Evolutionary conservation across 768 basidiomycete species (phyloP).

Genomic region (Leccinum truebloodii): DNA sequence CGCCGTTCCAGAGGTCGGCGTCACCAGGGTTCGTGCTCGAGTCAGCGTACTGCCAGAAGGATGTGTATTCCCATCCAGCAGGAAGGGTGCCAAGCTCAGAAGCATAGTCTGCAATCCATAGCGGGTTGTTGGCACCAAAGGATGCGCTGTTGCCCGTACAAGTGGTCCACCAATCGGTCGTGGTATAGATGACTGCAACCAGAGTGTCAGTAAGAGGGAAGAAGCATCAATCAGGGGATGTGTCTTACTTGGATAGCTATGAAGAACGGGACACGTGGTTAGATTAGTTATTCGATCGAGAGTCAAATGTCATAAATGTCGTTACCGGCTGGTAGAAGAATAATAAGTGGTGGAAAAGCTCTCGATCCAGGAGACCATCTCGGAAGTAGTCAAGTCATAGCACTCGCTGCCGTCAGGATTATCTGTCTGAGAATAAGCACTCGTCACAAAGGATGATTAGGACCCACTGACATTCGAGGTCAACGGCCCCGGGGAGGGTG

Average conservation of each 20-base stretch:
- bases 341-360: slow-evolving; percentile 65
- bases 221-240: slow-evolving; percentile 4
- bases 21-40: slow-evolving; percentile 59
- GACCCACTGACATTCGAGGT: slow-evolving; percentile 54
- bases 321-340: slow-evolving; percentile 46
- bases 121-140: slow-evolving; percentile 52
- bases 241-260: slow-evolving; percentile 42
- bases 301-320: neutral
- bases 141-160: slow-evolving; percentile 61
- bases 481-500: slow-evolving; percentile 64
- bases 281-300: neutral
- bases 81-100: slow-evolving; percentile 54
- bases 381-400: slow-evolving; percentile 51
- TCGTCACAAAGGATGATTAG: neutral
- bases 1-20: slow-evolving; percentile 48
- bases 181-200: slow-evolving; percentile 56
- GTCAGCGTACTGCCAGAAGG: slow-evolving; percentile 65
- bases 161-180: slow-evolving; percentile 65
- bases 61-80: slow-evolving; percentile 55
- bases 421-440: slow-evolving; percentile 34
- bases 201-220: slow-evolving; percentile 1
- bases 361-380: slow-evolving; percentile 64
- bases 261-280: neutral
- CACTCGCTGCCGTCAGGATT: slow-evolving; percentile 53
- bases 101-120: slow-evolving; percentile 61